phyloP scores from a whole-genome alignment of 2,329 filamentous ascomycete species.

The Epichloe hybrida region DNA sequence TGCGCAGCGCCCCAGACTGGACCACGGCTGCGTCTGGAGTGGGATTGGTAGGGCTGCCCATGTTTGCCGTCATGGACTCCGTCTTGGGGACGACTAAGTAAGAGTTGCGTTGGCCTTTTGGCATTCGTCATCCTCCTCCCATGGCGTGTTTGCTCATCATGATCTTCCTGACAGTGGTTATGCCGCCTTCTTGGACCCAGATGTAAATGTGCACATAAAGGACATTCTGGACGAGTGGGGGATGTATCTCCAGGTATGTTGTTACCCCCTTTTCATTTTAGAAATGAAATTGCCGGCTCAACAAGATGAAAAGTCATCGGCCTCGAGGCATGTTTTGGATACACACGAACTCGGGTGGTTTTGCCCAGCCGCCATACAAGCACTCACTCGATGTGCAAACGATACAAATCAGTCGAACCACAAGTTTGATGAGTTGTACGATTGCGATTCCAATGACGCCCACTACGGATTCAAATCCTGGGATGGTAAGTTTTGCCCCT shows the following conservation, averaged over 20 bases:
- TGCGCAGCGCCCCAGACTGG: too few species aligned
- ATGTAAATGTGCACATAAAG: conserved; percentile 39
- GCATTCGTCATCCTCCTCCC: too few species aligned
- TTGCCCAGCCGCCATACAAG: conserved; percentile 30
- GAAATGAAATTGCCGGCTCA: background rate
- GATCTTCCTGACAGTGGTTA: conserved; percentile 24
- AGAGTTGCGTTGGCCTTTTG: too few species aligned
- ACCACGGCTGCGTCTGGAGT: too few species aligned
- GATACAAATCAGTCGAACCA: conserved; percentile 24
- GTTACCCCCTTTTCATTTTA: too few species aligned
- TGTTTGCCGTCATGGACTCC: too few species aligned
- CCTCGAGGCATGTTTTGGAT: conserved; percentile 37
- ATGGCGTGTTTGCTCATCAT: too few species aligned
- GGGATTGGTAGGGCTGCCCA: too few species aligned
- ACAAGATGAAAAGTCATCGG: conserved; percentile 24
- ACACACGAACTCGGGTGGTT: conserved; percentile 39
- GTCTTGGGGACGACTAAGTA: too few species aligned
- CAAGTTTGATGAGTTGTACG: conserved; percentile 46
- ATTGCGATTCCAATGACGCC: conserved; percentile 41
- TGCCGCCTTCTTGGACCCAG: conserved; percentile 39
- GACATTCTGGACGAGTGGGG: conserved; percentile 45
- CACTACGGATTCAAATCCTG: conserved; percentile 52
- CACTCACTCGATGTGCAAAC: conserved; percentile 38
- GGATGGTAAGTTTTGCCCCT: conserved; percentile 33
- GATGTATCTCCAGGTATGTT: conserved; percentile 30